Conservation (phyloP, 2,329 filamentous ascomycete genomes). For the Fusarium sp. region DNA sequence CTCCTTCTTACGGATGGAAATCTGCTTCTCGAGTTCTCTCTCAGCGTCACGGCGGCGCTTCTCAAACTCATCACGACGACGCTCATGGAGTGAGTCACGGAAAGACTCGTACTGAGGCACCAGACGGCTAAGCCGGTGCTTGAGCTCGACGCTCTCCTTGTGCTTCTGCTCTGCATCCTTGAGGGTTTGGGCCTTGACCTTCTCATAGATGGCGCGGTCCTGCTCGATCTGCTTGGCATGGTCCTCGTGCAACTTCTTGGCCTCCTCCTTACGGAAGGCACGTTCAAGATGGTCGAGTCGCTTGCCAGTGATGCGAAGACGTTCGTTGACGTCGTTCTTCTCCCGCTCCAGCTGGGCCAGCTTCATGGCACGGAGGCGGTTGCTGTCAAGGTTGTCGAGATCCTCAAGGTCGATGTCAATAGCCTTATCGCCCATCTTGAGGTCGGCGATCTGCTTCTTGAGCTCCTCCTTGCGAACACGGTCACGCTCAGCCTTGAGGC, state of each 20-base stretch:
- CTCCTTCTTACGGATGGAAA: constrained; percentile 87
- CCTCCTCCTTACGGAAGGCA: constrained; percentile 94
- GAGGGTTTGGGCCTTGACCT: constrained; percentile 80
- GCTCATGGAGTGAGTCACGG: constrained; percentile 82
- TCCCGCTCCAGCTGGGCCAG: constrained; percentile 95
- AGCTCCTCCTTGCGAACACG: constrained; percentile 93
- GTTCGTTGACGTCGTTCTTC: constrained; percentile 95
- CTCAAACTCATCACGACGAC: constrained; percentile 95
- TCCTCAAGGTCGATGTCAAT: constrained; percentile 81
- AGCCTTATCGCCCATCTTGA: constrained; percentile 87
- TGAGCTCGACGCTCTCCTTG: constrained; percentile 90
- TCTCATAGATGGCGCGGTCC: constrained; percentile 84
- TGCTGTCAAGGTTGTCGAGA: constrained; percentile 87
- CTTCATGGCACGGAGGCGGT: constrained; percentile 92
- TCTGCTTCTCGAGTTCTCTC: constrained; percentile 92
- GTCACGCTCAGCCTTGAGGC: constrained; percentile 86
- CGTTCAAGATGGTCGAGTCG: constrained; percentile 97
- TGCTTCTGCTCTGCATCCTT: constrained; percentile 87
- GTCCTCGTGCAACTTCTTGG: constrained; percentile 89
- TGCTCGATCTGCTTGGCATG: constrained; percentile 83
- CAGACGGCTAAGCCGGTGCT: constrained; percentile 88
- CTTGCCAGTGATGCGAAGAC: constrained; percentile 91
- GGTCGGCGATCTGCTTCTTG: constrained; percentile 89
- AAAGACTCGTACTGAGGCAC: constrained; percentile 88
- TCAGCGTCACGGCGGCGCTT: constrained; percentile 91